Conservation (phyloP, 2,329 filamentous ascomycete species). For the Cladosporium velox region DNA sequence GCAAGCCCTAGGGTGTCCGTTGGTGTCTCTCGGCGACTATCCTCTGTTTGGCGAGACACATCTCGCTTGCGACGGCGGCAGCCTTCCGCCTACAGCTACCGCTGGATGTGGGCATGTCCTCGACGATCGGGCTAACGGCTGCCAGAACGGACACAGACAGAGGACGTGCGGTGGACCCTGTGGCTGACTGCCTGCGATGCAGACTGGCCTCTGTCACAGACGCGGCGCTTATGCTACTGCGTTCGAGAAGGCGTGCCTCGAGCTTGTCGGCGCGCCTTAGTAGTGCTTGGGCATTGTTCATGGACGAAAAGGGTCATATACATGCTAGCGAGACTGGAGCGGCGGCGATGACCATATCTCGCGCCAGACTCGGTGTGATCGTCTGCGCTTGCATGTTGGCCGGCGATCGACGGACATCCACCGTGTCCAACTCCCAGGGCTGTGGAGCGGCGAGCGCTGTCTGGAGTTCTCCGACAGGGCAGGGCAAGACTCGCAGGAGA, state of each 20-base stretch:
- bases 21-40: constrained; percentile 10
- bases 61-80: constrained; percentile 11
- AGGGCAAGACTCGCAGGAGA: neutral
- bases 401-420: neutral
- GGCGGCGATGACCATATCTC: neutral
- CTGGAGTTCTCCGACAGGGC: constrained; percentile 1
- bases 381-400: neutral
- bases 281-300: neutral
- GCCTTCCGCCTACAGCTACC: neutral
- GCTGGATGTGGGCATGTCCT: neutral
- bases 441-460: neutral
- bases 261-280: constrained; percentile 1
- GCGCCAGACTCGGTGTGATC: neutral
- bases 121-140: constrained; percentile 11
- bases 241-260: constrained; percentile 10
- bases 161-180: constrained; percentile 4
- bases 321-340: neutral
- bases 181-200: constrained; percentile 5
- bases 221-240: neutral
- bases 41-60: constrained; percentile 6
- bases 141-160: neutral
- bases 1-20: neutral
- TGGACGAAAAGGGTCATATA: neutral
- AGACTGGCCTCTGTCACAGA: constrained; percentile 2
- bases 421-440: neutral